Evolutionary conservation across 2,329 filamentous ascomycete genomes (phyloP), one percentile per base, ranked within the genome.

Genomic region (Penicillium sp.): DNA sequence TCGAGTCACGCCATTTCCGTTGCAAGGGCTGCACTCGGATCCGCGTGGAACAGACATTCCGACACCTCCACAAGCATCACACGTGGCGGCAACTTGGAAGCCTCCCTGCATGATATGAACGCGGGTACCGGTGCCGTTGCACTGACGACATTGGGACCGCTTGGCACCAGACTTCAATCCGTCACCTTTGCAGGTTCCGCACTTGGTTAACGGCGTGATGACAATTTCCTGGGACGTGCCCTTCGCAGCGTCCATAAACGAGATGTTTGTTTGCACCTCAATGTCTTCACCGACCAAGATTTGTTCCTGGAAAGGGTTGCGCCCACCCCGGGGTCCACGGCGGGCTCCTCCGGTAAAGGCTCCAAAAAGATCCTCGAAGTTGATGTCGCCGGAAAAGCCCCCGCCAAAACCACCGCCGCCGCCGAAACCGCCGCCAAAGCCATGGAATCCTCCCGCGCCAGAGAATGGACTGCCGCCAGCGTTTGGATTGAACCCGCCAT

Each of bases 71-170:
- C 94, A 99, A 35, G 85, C 78, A 19, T 84, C 81, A 74, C 94
- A 99, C 1, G 91, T 95, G 59, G 90, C 90, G 5, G 90, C 90
- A 88, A 99, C 93, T 77, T 97, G 93, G 77, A 99, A 97, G 25
- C 91, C 92, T 51, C 91, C 91, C 65, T 90, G 87, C 83, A 97
- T 89, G 69, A 91, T 88, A 73, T 96, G 91, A 46, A 97, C 87
- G 54, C 90, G 83, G 36, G 89, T 90, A 48, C 94, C 94, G 1
- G 91, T 91, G 16, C 94, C 94, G 58, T 89, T 87, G 72, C 94
- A 99, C 50, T 83, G 79, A 71, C 86, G 87, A 75, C 94, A 99
- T 59, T 86, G 79, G 25, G 84, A 80, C 64, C 86, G 82, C 73
- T 89, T 86, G 12, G 87, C 84, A 11, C 93, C 93, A 56, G 86